Conservation (phyloP, 1,139 yeast species). For the Hyphopichia fennica region DNA sequence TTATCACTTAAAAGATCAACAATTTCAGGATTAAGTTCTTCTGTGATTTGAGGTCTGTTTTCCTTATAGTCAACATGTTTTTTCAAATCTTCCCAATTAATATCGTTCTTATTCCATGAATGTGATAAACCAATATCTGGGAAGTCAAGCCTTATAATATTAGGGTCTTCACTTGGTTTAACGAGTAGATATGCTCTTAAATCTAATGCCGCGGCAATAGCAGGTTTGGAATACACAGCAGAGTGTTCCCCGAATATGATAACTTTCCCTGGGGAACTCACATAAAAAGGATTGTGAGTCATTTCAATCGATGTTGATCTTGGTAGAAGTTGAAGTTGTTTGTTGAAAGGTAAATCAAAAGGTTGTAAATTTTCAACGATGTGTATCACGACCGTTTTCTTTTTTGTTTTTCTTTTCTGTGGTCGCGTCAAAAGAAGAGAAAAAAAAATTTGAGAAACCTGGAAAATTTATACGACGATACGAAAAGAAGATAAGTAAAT, state of each 20-base stretch:
- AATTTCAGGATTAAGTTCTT: slow-evolving; percentile 61
- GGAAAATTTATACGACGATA: not conserved
- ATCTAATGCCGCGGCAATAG: slow-evolving; percentile 86
- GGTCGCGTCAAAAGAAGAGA: not conserved
- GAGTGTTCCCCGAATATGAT: slow-evolving; percentile 97
- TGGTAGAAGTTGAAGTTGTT: not conserved
- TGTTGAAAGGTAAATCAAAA: not conserved
- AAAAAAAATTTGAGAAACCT: not conserved
- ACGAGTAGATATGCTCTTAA: slow-evolving; percentile 79
- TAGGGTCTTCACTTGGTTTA: slow-evolving; percentile 35
- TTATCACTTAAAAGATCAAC: slow-evolving; percentile 47
- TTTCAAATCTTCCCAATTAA: slow-evolving; percentile 59
- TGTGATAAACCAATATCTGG: slow-evolving; percentile 75
- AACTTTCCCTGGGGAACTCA: slow-evolving; percentile 96
- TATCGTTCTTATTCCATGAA: slow-evolving; percentile 57
- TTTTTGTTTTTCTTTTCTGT: not conserved
- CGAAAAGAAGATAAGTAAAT: not conserved
- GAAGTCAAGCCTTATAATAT: slow-evolving; percentile 62
- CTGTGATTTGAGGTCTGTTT: slow-evolving; percentile 45
- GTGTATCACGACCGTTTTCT: not conserved
- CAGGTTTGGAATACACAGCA: slow-evolving; percentile 90
- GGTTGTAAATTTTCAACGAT: not conserved
- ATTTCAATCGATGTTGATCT: not conserved
- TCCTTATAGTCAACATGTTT: slow-evolving; percentile 15
- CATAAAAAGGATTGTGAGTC: slow-evolving; percentile 52